These are phyloP conservation scores for Pichia sp. DNA, from an alignment of 1,139 yeast species.

Conservation along the genomic window DNA sequence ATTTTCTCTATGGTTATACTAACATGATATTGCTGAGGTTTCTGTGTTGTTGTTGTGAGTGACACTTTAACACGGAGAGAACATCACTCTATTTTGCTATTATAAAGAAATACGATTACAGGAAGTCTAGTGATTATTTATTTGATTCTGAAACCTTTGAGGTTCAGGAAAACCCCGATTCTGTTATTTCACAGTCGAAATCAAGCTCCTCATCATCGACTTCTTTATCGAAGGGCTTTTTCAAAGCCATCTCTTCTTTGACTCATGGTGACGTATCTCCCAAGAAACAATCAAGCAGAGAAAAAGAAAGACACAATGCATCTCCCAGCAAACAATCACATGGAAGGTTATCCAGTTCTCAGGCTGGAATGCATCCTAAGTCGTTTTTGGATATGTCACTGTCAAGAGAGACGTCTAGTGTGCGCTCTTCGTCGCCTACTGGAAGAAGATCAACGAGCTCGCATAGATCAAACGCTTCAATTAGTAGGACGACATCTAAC, in stretches of 20 bases:
- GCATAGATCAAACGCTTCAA: slow-evolving; percentile 3
- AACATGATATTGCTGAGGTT: no score
- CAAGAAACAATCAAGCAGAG: slow-evolving; percentile 6
- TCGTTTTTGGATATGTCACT: slow-evolving; percentile 10
- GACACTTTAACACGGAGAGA: no score
- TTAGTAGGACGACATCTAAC: slow-evolving; percentile 9
- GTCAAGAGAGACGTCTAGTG: slow-evolving; percentile 3
- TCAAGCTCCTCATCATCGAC: not conserved
- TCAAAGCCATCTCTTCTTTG: slow-evolving; percentile 6
- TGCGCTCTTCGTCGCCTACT: slow-evolving; percentile 9
- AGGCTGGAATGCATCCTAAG: slow-evolving; percentile 6
- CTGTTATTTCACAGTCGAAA: not conserved
- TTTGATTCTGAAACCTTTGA: slow-evolving; percentile 10
- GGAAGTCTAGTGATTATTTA: slow-evolving; percentile 10
- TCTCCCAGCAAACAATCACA: slow-evolving; percentile 4
- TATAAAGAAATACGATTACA: slow-evolving; percentile 3
- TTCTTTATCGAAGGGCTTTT: slow-evolving; percentile 7
- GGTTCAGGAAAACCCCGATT: not conserved
- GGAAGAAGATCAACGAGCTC: slow-evolving; percentile 7
- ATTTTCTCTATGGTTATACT: no score
- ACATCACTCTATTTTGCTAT: not conserved
- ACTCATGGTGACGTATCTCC: slow-evolving; percentile 9
- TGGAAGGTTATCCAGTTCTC: not conserved
- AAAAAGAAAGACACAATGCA: not conserved
- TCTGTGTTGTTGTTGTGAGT: no score